Evolutionary conservation across 2,329 filamentous ascomycete species (phyloP), one percentile per base, ranked within the genome.

Genomic region (Dactylellina cionopaga): DNA sequence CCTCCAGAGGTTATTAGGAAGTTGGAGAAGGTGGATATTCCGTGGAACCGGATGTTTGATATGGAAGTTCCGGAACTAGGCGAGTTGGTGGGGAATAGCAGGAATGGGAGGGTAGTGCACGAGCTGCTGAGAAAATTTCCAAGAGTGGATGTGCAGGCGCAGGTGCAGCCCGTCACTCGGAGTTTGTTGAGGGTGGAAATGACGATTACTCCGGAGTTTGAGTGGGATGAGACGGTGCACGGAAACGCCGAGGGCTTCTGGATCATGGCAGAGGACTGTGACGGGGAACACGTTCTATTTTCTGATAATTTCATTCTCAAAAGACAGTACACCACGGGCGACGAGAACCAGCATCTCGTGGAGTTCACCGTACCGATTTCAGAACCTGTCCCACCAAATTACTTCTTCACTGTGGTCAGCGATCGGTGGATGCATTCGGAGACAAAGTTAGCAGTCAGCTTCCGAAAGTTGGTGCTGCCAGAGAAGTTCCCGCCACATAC

Each of bases 371-470:
- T 98, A 2, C 91, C 95, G 0, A 96, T 99, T 76, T 93, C 92
- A 0, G 95, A 99, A 76, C 96, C 96, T 0, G 96, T 98, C 91
- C 95, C 95, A 11, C 95, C 96, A 0, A 96, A 99, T 80, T 99
- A 99, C 83, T 99, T 99, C 82, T 92, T 99, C 77, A 95, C 92
- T 0, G 87, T 99, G 37, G 83, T 97, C 17, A 98, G 94, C 2
- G 95, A 99, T 80, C 86, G 95, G 76, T 99, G 95, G 95, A 97
- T 99, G 92, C 92, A 96, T 79, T 92, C 94, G 0, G 93, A 99
- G 82, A 96, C 93, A 0, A 92, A 93, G 79, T 84, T 99, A 59
- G 90, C 94, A 0, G 90, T 99, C 1, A 94, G 93, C 0, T 98
- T 99, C 83, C 91, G 96, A 80, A 97, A 97, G 80, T 85, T 99